phyloP scores from a whole-genome alignment of 208 protist genomes.

The Porcisia hertigi region DNA sequence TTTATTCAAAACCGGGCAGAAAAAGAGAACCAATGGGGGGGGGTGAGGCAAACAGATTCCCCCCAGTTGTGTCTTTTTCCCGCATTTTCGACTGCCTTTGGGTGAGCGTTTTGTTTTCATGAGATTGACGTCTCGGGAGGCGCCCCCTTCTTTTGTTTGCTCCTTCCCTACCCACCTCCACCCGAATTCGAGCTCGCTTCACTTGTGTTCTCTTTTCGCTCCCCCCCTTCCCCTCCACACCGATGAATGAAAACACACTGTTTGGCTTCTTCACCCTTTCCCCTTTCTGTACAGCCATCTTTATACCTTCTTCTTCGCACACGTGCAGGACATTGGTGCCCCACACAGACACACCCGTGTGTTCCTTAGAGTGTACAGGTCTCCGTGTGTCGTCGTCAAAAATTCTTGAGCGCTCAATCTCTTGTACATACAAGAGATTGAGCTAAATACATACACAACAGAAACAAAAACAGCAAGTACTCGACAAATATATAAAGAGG shows the following conservation, averaged over 20 bases:
- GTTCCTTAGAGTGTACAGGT: background rate
- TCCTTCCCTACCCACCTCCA: background rate
- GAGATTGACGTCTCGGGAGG: too few relatives aligned
- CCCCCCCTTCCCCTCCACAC: background rate
- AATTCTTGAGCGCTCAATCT: conserved; percentile 1
- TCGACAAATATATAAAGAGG: background rate
- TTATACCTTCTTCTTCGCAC: background rate
- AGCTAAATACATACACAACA: too few relatives aligned
- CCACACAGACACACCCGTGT: conserved; percentile 2
- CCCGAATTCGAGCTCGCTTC: background rate
- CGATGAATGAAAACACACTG: background rate
- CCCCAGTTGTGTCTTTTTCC: too few relatives aligned
- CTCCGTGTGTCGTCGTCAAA: background rate
- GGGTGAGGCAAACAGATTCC: background rate
- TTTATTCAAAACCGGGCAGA: background rate
- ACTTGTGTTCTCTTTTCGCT: background rate
- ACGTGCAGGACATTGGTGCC: conserved; percentile 4
- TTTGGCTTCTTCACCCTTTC: background rate
- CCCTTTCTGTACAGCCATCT: background rate
- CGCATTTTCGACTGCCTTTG: background rate
- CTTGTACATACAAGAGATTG: conserved; percentile 1
- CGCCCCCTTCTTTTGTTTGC: conserved; percentile 3
- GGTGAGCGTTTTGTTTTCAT: background rate
- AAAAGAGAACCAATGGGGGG: background rate
- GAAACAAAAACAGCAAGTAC: background rate